Base-by-base conservation (phyloP, 805 yeast genomes). In the Metschnikowia corniflorae region DNA sequence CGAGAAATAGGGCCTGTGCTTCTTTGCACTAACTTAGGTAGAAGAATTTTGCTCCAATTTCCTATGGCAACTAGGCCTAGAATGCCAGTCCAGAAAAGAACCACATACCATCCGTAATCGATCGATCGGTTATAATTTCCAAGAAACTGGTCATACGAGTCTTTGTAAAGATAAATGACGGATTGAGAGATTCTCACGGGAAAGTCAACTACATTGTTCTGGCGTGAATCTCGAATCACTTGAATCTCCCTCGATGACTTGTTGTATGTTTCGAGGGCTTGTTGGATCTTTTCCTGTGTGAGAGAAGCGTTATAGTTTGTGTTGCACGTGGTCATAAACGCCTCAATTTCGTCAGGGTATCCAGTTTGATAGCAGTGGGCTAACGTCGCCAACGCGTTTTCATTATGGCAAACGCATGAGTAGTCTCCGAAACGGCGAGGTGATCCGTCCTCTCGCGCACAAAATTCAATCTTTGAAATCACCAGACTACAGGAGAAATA, bases 61-160 rank as follows among this genome's bases (percentile, higher is more conserved):
- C 53, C 51, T 1, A 55, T 17, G 5, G 61, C 51, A 2, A 56
- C 63, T 2, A 54, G 10, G 0, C 39, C 18, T 21, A 61, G 54
- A 2, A 62, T 57, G 0, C 44, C 39, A 3, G 47, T 39, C 73
- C 73, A 68, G 40, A 53, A 68, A 3, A 48, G 18, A 2, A 57
- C 50, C 27, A 65, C 30, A 30, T 49, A 49, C 19, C 51, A 54
- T 14, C 71, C 60, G 44, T 33, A 12, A 23, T 40, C 33, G 60
- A 73, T 63, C 3, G 80, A 71, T 16, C 58, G 58, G 36, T 64
- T 66, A 38, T 63, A 65, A 50, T 65, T 67, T 7, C 71, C 71
- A 29, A 66, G 50, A 40, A 60, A 67, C 32, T 60, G 66, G 29
- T 58, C 63, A 40, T 61, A 65, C 3, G 67, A 47, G 9, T 43